Evolutionary conservation across 768 basidiomycete species (phyloP), one percentile per base, ranked within the genome.

Genomic region (Auriscalpium microsporum): DNA sequence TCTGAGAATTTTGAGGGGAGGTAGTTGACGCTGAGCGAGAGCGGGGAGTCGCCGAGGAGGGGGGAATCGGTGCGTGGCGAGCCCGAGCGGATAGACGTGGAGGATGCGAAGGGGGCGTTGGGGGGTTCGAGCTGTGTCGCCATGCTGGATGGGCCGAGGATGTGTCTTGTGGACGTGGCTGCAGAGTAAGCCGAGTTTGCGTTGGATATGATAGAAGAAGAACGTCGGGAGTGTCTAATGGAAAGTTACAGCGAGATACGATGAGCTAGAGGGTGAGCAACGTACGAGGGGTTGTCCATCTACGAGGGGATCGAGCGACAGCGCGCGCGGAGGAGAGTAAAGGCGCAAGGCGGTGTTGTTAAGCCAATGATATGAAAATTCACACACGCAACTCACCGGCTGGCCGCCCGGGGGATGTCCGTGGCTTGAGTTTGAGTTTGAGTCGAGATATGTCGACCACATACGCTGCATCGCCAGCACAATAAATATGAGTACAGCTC

Each of bases 1-100:
- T 69, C 69, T 13, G 86, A 82, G 69, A 90, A 88, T 69, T 92
- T 92, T 54, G 75, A 71, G 10, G 89, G 89, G 19, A 90, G 74
- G 65, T 87, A 92, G 69, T 89, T 87, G 63, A 86, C 76, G 53
- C 76, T 78, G 57, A 87, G 78, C 9, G 75, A 77, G 37, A 65
- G 61, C 10, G 63, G 52, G n/a, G 63, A 54, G 34, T 61, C 50
- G 17, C 21, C 44, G 44, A 65, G 55, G 52, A 67, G 56, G 8
- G 68, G 63, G 5, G 58, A 60, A 35, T 61, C 62, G 54, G 58
- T 60, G 28, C 58, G 64, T 28, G 70, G 62, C 7, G 64, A 63
- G 38, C 59, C 55, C 8, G 66, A 67, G 58, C 62, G 64, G 48
- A 57, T 59, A 13, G 63, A 68, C 38, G 52, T 40, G 23, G 64